A percentile compares a stretch with the other conserved stretches of the same genome.
Evolutionary conservation across 2,329 filamentous ascomycete genomes (phyloP).

Genomic region (Helotiales sp.): DNA sequence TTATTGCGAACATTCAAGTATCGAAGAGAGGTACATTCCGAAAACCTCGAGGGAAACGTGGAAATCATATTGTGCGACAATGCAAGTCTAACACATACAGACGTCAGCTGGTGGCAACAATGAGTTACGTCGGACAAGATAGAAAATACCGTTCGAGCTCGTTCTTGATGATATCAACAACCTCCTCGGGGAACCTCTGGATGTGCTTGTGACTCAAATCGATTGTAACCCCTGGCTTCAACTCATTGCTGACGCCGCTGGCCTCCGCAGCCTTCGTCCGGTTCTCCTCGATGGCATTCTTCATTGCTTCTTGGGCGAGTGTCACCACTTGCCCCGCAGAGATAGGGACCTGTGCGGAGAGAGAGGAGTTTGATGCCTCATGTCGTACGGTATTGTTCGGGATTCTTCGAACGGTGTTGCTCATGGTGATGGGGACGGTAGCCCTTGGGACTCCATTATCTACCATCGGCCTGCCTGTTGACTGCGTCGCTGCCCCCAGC

Average conservation of each 20-base stretch:
- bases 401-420: constrained; percentile 38
- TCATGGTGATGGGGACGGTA: constrained; percentile 39
- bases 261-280: constrained; percentile 65
- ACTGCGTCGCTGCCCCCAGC: constrained; percentile 44
- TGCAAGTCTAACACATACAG: constrained; percentile 62
- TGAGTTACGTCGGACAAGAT: constrained; percentile 17
- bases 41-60: constrained; percentile 71
- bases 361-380: constrained; percentile 48
- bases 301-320: constrained; percentile 70
- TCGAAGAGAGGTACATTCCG: constrained; percentile 76
- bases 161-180: constrained; percentile 45
- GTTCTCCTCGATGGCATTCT: constrained; percentile 68
- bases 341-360: constrained; percentile 58
- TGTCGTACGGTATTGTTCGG: constrained; percentile 56
- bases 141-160: constrained; percentile 43
- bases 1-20: constrained; percentile 85
- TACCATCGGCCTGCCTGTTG: constrained; percentile 47
- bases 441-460: constrained; percentile 46
- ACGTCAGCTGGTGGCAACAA: constrained; percentile 41
- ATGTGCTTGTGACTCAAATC: constrained; percentile 79
- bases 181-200: constrained; percentile 49
- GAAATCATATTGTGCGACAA: constrained; percentile 80
- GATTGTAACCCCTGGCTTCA: constrained; percentile 73
- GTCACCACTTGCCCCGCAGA: constrained; percentile 68
- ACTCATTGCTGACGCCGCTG: constrained; percentile 61